A percentile compares a stretch with the other conserved stretches of the same genome.
phyloP scores from a whole-genome alignment of 768 basidiomycete genomes.

The Tubosaeta sp. region DNA sequence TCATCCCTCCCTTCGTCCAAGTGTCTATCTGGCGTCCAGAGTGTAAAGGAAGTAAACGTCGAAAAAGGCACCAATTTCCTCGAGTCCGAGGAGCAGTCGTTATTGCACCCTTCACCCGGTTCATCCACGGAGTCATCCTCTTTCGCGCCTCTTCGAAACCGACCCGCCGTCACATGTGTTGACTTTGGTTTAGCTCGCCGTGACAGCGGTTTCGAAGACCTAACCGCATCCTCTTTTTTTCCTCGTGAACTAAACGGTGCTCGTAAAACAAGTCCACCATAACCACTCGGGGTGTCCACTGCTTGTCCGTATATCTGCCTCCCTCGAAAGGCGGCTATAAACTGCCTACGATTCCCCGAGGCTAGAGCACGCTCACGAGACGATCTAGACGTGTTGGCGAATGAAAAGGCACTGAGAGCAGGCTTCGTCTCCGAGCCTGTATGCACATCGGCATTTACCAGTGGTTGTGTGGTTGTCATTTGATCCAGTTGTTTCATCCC shows the following conservation, averaged over 20 bases:
- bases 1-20: conserved; percentile 70
- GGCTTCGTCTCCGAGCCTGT: conserved; percentile 15
- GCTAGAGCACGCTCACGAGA: not conserved
- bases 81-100: conserved; percentile 13
- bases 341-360: conserved; percentile 13
- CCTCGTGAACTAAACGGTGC: conserved; percentile 16
- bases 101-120: conserved; percentile 22
- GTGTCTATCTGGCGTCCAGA: conserved; percentile 73
- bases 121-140: conserved; percentile 28
- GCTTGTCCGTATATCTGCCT: conserved; percentile 66
- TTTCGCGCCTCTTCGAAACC: conserved; percentile 20
- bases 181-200: conserved; percentile 11
- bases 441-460: not conserved
- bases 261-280: conserved; percentile 59
- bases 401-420: not conserved
- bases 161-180: conserved; percentile 8
- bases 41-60: conserved; percentile 60
- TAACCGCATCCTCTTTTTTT: conserved; percentile 11
- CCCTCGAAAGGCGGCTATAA: conserved; percentile 69
- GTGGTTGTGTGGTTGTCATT: not conserved
- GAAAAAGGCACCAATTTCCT: conserved; percentile 45
- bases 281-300: conserved; percentile 61
- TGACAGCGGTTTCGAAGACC: conserved; percentile 1
- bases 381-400: not conserved
- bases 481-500: not conserved